Conservation (phyloP, 2,329 filamentous ascomycete species). For the Fulvia fulva region DNA sequence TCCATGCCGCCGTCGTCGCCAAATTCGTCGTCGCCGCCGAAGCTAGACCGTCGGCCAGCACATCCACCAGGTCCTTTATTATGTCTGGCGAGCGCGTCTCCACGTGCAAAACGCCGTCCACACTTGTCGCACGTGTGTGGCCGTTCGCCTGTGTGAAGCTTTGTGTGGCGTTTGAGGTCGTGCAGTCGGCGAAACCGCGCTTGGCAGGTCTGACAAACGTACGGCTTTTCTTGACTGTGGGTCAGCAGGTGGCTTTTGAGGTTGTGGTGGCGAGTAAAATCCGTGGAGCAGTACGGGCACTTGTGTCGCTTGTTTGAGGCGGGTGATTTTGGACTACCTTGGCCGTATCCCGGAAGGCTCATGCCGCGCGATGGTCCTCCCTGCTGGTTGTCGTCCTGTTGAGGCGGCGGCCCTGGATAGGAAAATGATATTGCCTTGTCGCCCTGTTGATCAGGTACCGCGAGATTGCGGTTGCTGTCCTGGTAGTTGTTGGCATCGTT, state of each 20-base stretch:
- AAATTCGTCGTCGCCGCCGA: slow-evolving; percentile 71
- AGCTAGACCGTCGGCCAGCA: slow-evolving; percentile 84
- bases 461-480: slow-evolving; percentile 21
- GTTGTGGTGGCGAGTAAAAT: slow-evolving; percentile 96
- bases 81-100: slow-evolving; percentile 89
- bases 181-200: slow-evolving; percentile 89
- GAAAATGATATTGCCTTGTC: slow-evolving; percentile 60
- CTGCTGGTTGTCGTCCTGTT: slow-evolving; percentile 44
- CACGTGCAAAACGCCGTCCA: slow-evolving; percentile 88
- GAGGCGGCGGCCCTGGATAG: slow-evolving; percentile 57
- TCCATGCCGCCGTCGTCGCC: slow-evolving; percentile 52
- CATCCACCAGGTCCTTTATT: slow-evolving; percentile 95
- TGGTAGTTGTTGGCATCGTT: slow-evolving; percentile 36
- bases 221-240: slow-evolving; percentile 97
- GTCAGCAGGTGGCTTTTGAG: slow-evolving; percentile 95
- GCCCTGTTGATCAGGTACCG: slow-evolving; percentile 26
- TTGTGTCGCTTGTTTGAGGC: slow-evolving; percentile 76
- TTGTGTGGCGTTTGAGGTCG: slow-evolving; percentile 92
- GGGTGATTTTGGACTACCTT: slow-evolving; percentile 61
- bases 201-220: slow-evolving; percentile 87
- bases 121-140: slow-evolving; percentile 94
- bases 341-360: slow-evolving; percentile 54
- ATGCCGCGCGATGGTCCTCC: slow-evolving; percentile 53
- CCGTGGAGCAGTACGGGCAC: slow-evolving; percentile 92
- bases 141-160: slow-evolving; percentile 93